Evolutionary conservation across 345 rosid genomes (phyloP), one percentile per base, ranked within the genome.

Genomic region (Eucalyptus camaldulensis): DNA sequence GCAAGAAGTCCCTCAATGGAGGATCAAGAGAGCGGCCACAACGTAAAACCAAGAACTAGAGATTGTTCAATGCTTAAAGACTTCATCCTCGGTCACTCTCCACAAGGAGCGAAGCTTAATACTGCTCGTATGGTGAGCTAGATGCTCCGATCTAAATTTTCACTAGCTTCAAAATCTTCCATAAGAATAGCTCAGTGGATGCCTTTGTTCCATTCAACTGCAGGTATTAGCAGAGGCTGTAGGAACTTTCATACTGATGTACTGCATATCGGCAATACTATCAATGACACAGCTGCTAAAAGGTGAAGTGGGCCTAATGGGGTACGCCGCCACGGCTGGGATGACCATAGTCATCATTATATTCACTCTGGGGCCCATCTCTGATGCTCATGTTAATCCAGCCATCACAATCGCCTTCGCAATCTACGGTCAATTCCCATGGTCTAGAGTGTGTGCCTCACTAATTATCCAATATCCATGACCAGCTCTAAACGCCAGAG

Each of bases 361-460:
- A 88, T 96, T 92, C 91, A 87, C 95, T 6, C 88, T 96, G 14
- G 99, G 99, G 19, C 95, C 96, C 43, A 96, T 96, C 88, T 96
- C 99, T 25, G 98, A 97, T 49, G 99, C 96, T 6, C 99, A 97
- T 90, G 93, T 97, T 3, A 97, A 96, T 90, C 99, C 99, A 31
- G 96, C 97, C 16, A 92, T 97, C 86, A 97, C 99, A 8, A 90
- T 97, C 22, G 94, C 98, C 86, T 93, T 96, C 44, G 99, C 99
- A 10, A 62, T 93, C 85, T 94, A 95, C 86, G 96, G 98, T 17
- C 94, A 94, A 53, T 96, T 96, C 53, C 97, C 95, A 1, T 96
- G 98, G 99, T 91, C 95, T 51, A 94, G 89, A 95, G 99, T 97
- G 90, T 44, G n/a, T 53, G 7, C 22, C 47, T 40, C 11, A 13